Base-by-base conservation (phyloP, 768 basidiomycete species). In the Hygrophoropsis aurantiaca region DNA sequence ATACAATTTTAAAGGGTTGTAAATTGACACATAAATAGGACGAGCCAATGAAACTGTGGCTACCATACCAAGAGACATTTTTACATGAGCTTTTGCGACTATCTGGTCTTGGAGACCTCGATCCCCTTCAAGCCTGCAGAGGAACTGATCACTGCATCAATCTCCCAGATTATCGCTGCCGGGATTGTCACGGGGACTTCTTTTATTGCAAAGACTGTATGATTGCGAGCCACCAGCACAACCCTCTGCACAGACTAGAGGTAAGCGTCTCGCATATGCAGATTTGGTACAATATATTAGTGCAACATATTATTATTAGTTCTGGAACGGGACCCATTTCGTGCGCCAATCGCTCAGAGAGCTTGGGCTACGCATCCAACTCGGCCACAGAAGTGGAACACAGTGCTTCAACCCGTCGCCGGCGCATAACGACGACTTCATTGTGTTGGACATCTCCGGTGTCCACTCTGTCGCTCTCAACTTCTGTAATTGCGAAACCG, bases 351-450 rank as follows among this genome's bases (percentile, higher is more conserved):
- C 41, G 1, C 42, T 63, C 8, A 46, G 47, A 42, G 18, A 44
- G 3, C 32, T 60, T 18, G 61, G 60, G 2, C 43, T 61, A 15
- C 49, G 57, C 15, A 52, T 60, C 15, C 60, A 59, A 39, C 50
- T 64, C 1, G 53, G 58, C 20, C 58, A 61, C 23, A 23, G 30
- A 7, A 41, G 43, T 1, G 48, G 52, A 1, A 40, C 50, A 11
- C 1, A 6, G 2, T 71, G 66, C 39, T 19, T 21, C 18, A 40
- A 40, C 3, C 39, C 39, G 0, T 3, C 20, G n/a, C 2, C 3
- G 2, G 19, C 20, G 0, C 26, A 23, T 9, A 11, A 40, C 6
- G 5, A 40, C 18, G 20, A 40, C 18, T 40, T 40, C 11, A 1
- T 1, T 4, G 20, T 16, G 64, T 60, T n/a, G n/a, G n/a, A n/a